phyloP scores from a whole-genome alignment of 1,284 basidiomycete genomes.

The Taiwanofungus camphoratus region DNA sequence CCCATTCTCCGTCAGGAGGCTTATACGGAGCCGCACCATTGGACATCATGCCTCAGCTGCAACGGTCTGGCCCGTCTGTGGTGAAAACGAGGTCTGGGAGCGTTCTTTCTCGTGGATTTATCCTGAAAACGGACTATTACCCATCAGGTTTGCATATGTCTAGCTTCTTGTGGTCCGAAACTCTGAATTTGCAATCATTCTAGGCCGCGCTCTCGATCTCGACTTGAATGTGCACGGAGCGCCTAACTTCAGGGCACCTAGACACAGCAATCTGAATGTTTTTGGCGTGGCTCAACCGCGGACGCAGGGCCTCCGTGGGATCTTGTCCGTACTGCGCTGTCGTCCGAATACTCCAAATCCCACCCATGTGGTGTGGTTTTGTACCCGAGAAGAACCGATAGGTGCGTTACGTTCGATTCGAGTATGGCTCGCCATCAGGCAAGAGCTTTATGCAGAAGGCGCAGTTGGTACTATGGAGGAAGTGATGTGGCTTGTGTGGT shows the following conservation, averaged over 20 bases:
- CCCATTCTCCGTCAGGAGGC: slow-evolving; percentile 4
- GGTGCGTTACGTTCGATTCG: too few relatives aligned
- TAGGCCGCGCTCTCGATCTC: slow-evolving; percentile 85
- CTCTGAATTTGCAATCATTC: background rate
- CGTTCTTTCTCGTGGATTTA: slow-evolving; percentile 86
- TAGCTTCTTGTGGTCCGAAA: background rate
- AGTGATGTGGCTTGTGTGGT: background rate
- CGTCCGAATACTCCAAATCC: slow-evolving; percentile 58
- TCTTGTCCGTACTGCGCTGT: slow-evolving; percentile 83
- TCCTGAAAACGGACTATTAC: slow-evolving; percentile 92
- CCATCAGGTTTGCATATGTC: slow-evolving; percentile 57
- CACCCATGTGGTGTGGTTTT: slow-evolving; percentile 79
- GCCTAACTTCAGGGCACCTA: slow-evolving; percentile 88
- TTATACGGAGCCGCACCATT: slow-evolving; percentile 22
- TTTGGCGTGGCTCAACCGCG: slow-evolving; percentile 96
- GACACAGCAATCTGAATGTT: slow-evolving; percentile 76
- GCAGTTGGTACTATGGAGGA: too few relatives aligned
- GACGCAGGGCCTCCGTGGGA: slow-evolving; percentile 86
- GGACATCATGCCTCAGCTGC: slow-evolving; percentile 56
- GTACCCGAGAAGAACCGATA: slow-evolving; percentile 79
- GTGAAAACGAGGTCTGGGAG: slow-evolving; percentile 88
- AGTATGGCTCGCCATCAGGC: too few relatives aligned
- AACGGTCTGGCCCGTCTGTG: slow-evolving; percentile 62
- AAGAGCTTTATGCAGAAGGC: too few relatives aligned
- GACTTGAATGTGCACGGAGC: slow-evolving; percentile 92